These are phyloP conservation scores for Petrea volubilis DNA, from an alignment of 257 asterid species.

Conservation along the genomic window DNA sequence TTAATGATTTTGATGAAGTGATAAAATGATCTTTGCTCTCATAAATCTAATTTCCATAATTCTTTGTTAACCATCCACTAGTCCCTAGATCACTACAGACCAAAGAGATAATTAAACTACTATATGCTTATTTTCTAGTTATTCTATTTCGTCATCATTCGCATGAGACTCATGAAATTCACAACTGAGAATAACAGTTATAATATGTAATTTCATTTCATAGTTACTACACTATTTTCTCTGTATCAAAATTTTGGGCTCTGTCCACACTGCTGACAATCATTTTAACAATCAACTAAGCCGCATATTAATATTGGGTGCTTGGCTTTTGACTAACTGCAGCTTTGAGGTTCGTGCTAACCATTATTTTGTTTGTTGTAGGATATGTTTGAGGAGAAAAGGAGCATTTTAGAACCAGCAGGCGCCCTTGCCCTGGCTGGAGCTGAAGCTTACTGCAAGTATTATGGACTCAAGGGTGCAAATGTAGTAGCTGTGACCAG, in stretches of 20 bases:
- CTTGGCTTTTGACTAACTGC: slow-evolving; percentile 2
- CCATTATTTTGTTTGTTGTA: slow-evolving; percentile 28
- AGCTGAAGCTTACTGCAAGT: slow-evolving; percentile 92
- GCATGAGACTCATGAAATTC: background rate
- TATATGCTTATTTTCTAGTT: background rate
- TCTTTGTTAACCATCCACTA: background rate
- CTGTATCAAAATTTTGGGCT: background rate
- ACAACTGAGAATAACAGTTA: background rate
- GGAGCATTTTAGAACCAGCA: slow-evolving; percentile 95
- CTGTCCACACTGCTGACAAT: background rate
- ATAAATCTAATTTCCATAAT: slow-evolving; percentile 2
- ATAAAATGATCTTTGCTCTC: background rate
- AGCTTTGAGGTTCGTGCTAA: background rate
- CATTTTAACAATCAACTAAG: background rate
- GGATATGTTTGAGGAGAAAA: slow-evolving; percentile 99
- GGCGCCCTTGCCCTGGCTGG: slow-evolving; percentile 99
- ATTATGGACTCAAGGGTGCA: slow-evolving; percentile 73
- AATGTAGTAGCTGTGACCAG: slow-evolving; percentile 89
- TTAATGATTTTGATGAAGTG: background rate
- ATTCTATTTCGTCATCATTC: background rate
- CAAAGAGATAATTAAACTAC: background rate
- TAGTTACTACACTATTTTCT: background rate
- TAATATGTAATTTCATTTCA: background rate
- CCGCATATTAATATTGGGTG: background rate
- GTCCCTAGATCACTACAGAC: slow-evolving; percentile 8